Base-by-base conservation (phyloP, 768 basidiomycete genomes). In the Ramaria sp. region DNA sequence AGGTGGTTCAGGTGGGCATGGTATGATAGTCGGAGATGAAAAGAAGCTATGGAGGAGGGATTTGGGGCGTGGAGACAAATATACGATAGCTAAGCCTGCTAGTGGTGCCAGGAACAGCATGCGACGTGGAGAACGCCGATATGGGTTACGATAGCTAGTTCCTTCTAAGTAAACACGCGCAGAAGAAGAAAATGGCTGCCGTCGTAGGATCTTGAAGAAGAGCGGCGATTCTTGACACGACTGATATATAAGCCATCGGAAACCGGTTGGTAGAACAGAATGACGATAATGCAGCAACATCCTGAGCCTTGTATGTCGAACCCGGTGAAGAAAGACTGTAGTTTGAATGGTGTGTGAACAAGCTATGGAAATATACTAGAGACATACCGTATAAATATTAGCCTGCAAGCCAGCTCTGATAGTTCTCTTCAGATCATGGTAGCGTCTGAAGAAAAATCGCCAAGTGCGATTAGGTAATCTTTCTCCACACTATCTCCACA, bases 81-180 rank as follows among this genome's bases (percentile, higher is more conserved):
- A 82, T 18, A 85, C 61, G 15, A 69, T 64, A 25, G 81, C 59
- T 20, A 81, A 83, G 25, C 79, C 81, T 4, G 73, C 71, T 3
- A 82, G 59, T 0, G 85, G 83, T 28, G 78, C 59, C 12, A 79
- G 61, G 34, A 50, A 28, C 10, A 50, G 22, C n/a, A 50, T 15
- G 24, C 34, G 34, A 37, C 30, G 30, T 22, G 48, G 16, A 18
- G 30, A 18, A 4, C 48, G 48, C 18, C 30, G 16, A 28, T 30
- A 13, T 27, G 45, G 28, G 28, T 1, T 25, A 47, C 25, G 42
- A 20, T 20, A 25, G 42, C 42, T 12, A 43, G 24, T n/a, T 12
- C 18, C 15, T 24, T n/a, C 25, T 9, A 24, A 25, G 45, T n/a
- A 27, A 27, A 47, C 25, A 10, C 25, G 8, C 24, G 44, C 24